Base-by-base conservation (phyloP, 129 eudicot species). In the Flaveria brownii region DNA sequence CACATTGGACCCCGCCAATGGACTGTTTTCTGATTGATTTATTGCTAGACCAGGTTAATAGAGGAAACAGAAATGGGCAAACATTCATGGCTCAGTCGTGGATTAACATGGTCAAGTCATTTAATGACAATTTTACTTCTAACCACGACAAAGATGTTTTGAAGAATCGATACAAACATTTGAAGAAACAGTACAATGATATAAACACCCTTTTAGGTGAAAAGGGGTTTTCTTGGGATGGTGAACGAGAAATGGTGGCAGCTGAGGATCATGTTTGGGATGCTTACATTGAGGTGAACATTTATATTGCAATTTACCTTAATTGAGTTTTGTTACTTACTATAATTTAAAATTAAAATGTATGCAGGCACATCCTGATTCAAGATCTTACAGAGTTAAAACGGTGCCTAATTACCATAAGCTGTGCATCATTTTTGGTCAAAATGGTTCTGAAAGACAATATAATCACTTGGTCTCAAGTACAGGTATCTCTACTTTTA, bases 1-100 rank as follows among this genome's bases (percentile, higher is more conserved):
- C 91, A 20, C 78, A 87, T 56, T 87, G 91, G 91, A 84, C 88
- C 9, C 88, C 86, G 12, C 88, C 88, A 15, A 87, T 87, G 91
- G 91, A 87, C 76, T 67, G 73, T 73, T 87, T 68, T 71, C 50
- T 87, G 43, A 70, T 87, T 12, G 83, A 84, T 57, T 77, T 87
- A 66, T 62, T 87, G 73, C 74, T 84, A 14, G 88, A 82, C 69
- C 86, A 87, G 51, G 85, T 80, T 15, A 77, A 59, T 50, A 77
- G 73, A 78, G 91, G 88, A 65, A 87, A 87, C 82, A 75, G 79
- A 82, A 82, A 82, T 26, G 91, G 86, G 16, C 82, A 79, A 57
- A 78, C 86, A 72, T 84, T 87, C 76, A 74, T 87, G 64, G 71
- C 85, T 60, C 88, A 87, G 65, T 84, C 88, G 30, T 87, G 91